Percentiles rank a stretch among this genome's conserved stretches.
Evolutionary conservation across 2,329 filamentous ascomycete genomes (phyloP).

Genomic region (Gaeumannomyces sp.): DNA sequence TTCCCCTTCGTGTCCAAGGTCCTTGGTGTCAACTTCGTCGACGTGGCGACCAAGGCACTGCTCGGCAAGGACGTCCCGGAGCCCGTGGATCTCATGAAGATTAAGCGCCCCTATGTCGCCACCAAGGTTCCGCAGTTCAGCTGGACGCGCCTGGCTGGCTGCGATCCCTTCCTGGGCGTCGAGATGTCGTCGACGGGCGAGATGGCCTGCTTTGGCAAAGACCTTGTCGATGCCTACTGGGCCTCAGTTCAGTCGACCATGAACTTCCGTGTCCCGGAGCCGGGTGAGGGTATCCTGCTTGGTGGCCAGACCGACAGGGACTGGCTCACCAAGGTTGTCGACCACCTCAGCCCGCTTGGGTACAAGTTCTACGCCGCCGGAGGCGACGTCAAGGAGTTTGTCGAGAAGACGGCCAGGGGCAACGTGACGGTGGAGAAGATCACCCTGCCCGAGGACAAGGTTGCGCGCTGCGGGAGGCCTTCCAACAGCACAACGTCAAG

Average conservation of each 20-base stretch:
- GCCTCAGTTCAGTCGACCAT: conserved; percentile 91
- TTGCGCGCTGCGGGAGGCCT: conserved; percentile 89
- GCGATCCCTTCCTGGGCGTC: conserved; percentile 94
- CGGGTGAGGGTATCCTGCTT: conserved; percentile 90
- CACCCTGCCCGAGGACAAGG: conserved; percentile 95
- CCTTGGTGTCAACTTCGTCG: conserved; percentile 92
- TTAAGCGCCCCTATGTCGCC: conserved; percentile 85
- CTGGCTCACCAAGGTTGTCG: conserved; percentile 71
- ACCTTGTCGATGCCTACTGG: conserved; percentile 97
- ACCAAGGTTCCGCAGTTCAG: conserved; percentile 99
- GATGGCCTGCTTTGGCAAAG: conserved; percentile 97
- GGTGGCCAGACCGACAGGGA: conserved; percentile 70
- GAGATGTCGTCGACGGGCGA: conserved; percentile 97
- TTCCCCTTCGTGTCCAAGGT: conserved; percentile 99
- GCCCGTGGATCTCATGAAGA: conserved; percentile 79
- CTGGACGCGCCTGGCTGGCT: conserved; percentile 95
- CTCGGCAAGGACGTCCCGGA: conserved; percentile 79
- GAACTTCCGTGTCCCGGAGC: conserved; percentile 97
- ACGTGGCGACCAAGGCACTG: conserved; percentile 87
- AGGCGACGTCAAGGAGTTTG: conserved; percentile 70
- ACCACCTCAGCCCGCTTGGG: conserved; percentile 80
- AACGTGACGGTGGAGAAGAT: conserved; percentile 77
- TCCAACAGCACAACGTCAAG: conserved; percentile 92
- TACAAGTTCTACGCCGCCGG: conserved; percentile 93
- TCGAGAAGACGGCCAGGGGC: conserved; percentile 66